These are phyloP conservation scores for Oryza rufipogon DNA, from an alignment of 176 grass and related monocot genomes.

Conservation along the genomic window DNA sequence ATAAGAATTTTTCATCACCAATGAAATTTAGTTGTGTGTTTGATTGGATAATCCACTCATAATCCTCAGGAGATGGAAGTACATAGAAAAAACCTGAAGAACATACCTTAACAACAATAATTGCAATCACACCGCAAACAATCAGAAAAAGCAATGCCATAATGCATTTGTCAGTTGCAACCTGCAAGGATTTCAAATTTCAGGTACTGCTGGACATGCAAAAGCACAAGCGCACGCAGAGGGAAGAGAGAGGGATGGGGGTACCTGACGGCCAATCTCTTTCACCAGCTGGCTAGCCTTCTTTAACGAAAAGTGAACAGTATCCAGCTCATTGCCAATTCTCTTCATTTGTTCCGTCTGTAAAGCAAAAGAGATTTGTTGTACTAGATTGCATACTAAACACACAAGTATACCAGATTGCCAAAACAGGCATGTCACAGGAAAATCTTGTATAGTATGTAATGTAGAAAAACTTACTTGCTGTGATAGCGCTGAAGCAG, in stretches of 20 bases:
- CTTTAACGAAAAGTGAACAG: conserved; percentile 74
- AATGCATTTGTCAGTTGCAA: conserved; percentile 98
- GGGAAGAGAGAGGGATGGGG: background rate
- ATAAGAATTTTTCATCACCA: conserved; percentile 6
- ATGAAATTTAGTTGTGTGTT: background rate
- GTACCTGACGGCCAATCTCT: conserved; percentile 67
- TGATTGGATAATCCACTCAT: background rate
- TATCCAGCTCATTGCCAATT: conserved; percentile 62
- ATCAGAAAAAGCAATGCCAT: conserved; percentile 83
- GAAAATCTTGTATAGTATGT: conserved; percentile 18
- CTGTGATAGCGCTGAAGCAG: conserved; percentile 73
- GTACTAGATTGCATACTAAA: background rate
- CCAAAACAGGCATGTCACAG: background rate
- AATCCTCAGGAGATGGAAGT: background rate
- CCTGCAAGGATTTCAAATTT: conserved; percentile 59
- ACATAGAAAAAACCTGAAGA: conserved; percentile 23
- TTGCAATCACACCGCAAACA: conserved; percentile 80
- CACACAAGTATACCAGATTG: background rate
- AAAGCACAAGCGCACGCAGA: too few relatives aligned
- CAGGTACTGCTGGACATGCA: background rate
- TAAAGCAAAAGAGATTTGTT: conserved; percentile 4
- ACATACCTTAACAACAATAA: conserved; percentile 93
- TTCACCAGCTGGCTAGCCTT: conserved; percentile 67
- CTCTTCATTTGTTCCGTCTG: conserved; percentile 71
- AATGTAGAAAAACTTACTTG: conserved; percentile 65